These are phyloP conservation scores for Ceraceosorus bombacis DNA, from an alignment of 1,284 basidiomycete species.

Conservation along the genomic window DNA sequence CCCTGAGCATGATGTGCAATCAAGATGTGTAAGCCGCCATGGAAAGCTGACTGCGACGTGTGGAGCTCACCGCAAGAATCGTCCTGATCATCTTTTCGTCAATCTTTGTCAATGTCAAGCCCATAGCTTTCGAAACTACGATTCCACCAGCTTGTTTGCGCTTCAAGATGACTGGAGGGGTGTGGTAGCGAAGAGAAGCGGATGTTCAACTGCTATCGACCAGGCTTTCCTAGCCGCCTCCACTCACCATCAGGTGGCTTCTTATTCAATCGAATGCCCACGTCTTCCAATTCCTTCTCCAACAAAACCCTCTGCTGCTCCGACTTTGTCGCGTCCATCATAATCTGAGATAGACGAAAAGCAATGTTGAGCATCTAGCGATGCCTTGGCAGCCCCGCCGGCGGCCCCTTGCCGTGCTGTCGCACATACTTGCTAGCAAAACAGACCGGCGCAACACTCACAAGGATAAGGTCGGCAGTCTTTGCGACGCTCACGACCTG, in stretches of 20 bases:
- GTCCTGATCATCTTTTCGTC: constrained; percentile 90
- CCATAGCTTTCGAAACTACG: constrained; percentile 53
- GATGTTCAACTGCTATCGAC: no score
- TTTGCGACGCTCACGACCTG: constrained; percentile 77
- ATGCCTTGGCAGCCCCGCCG: no score
- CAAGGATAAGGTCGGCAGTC: constrained; percentile 80
- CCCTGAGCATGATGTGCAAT: no score
- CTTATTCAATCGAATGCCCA: constrained; percentile 90
- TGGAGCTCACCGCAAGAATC: constrained; percentile 71
- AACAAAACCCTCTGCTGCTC: constrained; percentile 80
- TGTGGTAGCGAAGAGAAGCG: constrained; percentile 1
- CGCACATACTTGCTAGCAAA: no score
- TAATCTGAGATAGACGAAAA: constrained; percentile 55
- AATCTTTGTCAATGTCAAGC: constrained; percentile 81
- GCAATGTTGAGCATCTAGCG: no score
- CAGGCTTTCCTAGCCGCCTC: no score
- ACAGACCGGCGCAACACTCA: no score
- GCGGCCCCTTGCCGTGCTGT: no score
- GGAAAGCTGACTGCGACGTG: no score
- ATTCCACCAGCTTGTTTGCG: constrained; percentile 77
- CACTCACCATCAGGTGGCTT: constrained; percentile 66
- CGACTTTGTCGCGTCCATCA: constrained; percentile 96
- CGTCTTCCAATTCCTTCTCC: constrained; percentile 88
- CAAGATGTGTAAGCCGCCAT: no score
- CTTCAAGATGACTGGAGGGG: constrained; percentile 54